Evolutionary conservation across 2,329 filamentous ascomycete genomes (phyloP), one percentile per base, ranked within the genome.

Genomic region (Cryphonectria radicalis): DNA sequence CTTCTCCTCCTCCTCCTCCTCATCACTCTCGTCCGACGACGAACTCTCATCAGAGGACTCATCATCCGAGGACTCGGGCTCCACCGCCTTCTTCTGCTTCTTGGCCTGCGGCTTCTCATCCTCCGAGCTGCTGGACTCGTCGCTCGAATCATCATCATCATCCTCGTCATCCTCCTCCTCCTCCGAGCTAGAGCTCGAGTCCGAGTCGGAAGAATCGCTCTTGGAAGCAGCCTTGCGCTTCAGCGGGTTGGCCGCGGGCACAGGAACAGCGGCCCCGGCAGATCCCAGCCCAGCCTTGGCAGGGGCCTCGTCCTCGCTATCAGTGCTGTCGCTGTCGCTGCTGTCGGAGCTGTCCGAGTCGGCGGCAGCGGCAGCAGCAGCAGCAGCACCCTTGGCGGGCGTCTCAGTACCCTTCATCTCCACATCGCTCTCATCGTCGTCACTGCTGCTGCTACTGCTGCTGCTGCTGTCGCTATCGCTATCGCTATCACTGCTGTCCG

Each of bases 181-280:
- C 4, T 78, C 78, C 46, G 78, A 78, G 42, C 70, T 66, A 25
- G 77, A 79, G 6, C 74, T 75, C 3, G 76, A 77, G 43, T 77
- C 78, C 68, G 77, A 77, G 10, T 75, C 77, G 46, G 81, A 82
- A 71, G 80, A 84, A 74, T 80, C 79, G 76, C 78, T 81, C 60
- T 79, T 77, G 6, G 81, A 79, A 35, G 77, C 74, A 10, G 87
- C 87, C 82, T 89, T 88, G 53, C 88, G 84, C 77, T 91, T 91
- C 71, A 87, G 77, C 1, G 81, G 81, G 42, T 86, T 86, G 66
- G 76, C 40, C 37, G 62, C 73, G 53, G 72, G 69, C 72, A 78
- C 78, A 40, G 80, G 77, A 13, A 71, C 70, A 25, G 77, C 69
- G 67, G 81, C 2, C 37, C 37, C 37, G 10, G 43, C 75, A 35